Evolutionary conservation across 2,329 filamentous ascomycete genomes (phyloP).

Genomic region (Furcasterigmium furcatum): DNA sequence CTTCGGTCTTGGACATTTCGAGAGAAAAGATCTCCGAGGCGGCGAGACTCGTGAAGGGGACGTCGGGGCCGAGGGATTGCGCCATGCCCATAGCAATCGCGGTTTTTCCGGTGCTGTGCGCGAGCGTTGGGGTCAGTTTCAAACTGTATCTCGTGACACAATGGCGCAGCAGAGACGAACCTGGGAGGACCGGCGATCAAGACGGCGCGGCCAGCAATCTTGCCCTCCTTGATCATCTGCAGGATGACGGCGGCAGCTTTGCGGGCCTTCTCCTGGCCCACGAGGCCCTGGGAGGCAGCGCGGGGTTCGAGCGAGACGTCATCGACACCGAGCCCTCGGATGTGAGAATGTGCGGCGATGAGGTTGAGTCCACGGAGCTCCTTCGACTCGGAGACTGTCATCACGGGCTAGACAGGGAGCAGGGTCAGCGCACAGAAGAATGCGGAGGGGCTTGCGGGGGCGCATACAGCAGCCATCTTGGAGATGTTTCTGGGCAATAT

Average conservation of each 20-base stretch:
- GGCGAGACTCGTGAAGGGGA: slow-evolving; percentile 93
- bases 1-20: slow-evolving; percentile 99
- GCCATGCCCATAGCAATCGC: slow-evolving; percentile 99
- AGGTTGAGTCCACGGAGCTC: slow-evolving; percentile 96
- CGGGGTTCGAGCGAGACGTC: slow-evolving; percentile 86
- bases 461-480: slow-evolving; percentile 52
- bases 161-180: slow-evolving; percentile 29
- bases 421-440: neutral
- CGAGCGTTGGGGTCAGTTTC: no score
- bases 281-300: slow-evolving; percentile 81
- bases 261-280: slow-evolving; percentile 93
- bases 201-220: slow-evolving; percentile 93
- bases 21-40: slow-evolving; percentile 97
- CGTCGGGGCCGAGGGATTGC: slow-evolving; percentile 88
- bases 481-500: slow-evolving; percentile 4
- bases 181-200: slow-evolving; percentile 92
- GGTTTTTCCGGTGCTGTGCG: slow-evolving; percentile 84
- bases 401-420: slow-evolving; percentile 44
- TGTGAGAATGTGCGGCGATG: slow-evolving; percentile 97
- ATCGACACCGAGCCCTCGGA: slow-evolving; percentile 92
- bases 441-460: no score
- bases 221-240: slow-evolving; percentile 98
- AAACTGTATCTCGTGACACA: no score
- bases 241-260: slow-evolving; percentile 95
- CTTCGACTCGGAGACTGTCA: slow-evolving; percentile 90